Percentiles rank a stretch among this genome's conserved stretches.
These are phyloP conservation scores for Coemansia sp. DNA, from an alignment of 192 early-diverging fungal genomes.

Conservation along the genomic window DNA sequence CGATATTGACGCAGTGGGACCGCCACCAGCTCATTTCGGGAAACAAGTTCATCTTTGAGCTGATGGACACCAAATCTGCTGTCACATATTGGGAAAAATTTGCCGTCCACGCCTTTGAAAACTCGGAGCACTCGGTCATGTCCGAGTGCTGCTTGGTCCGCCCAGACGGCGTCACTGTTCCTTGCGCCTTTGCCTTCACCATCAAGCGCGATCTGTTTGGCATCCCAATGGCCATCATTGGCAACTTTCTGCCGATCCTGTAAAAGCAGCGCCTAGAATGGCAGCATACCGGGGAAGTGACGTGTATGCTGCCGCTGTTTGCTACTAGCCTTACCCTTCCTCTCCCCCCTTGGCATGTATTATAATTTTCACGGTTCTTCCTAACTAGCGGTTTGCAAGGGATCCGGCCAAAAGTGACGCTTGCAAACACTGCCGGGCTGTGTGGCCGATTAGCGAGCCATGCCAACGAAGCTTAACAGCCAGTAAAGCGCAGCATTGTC, in stretches of 20 bases:
- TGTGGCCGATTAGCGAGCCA: neutral
- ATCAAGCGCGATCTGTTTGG: constrained; percentile 97
- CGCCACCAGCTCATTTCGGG: constrained; percentile 71
- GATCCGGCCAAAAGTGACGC: neutral
- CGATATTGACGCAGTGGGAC: constrained; percentile 88
- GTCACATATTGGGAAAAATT: constrained; percentile 97
- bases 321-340: neutral
- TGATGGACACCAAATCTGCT: constrained; percentile 91
- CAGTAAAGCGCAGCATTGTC: constrained; percentile 3
- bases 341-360: neutral
- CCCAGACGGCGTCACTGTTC: constrained; percentile 70
- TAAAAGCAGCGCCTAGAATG: constrained; percentile 1
- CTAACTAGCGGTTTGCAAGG: neutral
- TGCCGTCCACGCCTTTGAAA: constrained; percentile 88
- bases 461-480: neutral
- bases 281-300: neutral
- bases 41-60: constrained; percentile 56
- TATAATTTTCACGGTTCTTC: neutral
- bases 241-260: constrained; percentile 62
- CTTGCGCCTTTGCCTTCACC: constrained; percentile 93
- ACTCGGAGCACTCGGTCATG: constrained; percentile 85
- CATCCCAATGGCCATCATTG: constrained; percentile 82
- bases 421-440: neutral
- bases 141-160: constrained; percentile 80
- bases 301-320: neutral